These are phyloP conservation scores for Xanthoconium stramineum DNA, from an alignment of 768 basidiomycete species.

Conservation along the genomic window DNA sequence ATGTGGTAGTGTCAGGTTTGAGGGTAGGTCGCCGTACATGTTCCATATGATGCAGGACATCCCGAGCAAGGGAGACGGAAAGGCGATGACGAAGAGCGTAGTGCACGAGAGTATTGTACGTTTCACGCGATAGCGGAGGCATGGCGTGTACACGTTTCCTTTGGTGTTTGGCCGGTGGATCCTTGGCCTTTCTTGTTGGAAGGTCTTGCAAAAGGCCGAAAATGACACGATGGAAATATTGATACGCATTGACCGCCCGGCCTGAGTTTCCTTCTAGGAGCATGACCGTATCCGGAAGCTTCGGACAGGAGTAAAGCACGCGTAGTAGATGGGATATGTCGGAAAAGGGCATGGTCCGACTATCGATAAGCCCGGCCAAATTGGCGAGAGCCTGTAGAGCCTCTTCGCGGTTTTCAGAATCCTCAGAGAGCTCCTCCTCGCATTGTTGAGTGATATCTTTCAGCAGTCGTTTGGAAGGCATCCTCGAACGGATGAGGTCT, in stretches of 20 bases:
- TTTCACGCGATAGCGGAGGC: constrained; percentile 36
- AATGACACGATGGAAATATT: constrained; percentile 50
- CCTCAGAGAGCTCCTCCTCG: constrained; percentile 30
- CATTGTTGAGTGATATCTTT: constrained; percentile 30
- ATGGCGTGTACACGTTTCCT: constrained; percentile 10
- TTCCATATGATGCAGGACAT: constrained; percentile 56
- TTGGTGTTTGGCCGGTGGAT: constrained; percentile 11
- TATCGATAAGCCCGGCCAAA: constrained; percentile 50
- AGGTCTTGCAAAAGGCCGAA: constrained; percentile 37
- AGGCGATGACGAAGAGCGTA: constrained; percentile 63
- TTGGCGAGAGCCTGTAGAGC: constrained; percentile 62
- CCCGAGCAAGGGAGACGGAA: constrained; percentile 45
- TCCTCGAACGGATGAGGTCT: constrained; percentile 7
- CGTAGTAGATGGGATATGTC: constrained; percentile 45
- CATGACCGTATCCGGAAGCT: constrained; percentile 39
- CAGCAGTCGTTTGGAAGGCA: constrained; percentile 32
- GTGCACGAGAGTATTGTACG: constrained; percentile 62
- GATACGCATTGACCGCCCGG: constrained; percentile 37
- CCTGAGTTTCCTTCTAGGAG: constrained; percentile 25
- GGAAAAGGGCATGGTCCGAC: constrained; percentile 43
- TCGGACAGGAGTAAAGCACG: constrained; percentile 46
- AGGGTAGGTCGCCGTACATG: constrained; percentile 38
- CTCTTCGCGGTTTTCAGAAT: constrained; percentile 27
- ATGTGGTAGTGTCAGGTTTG: constrained; percentile 47
- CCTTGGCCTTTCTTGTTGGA: constrained; percentile 23